phyloP scores from a whole-genome alignment of 768 basidiomycete genomes.

The Pulveroboletus sp. region DNA sequence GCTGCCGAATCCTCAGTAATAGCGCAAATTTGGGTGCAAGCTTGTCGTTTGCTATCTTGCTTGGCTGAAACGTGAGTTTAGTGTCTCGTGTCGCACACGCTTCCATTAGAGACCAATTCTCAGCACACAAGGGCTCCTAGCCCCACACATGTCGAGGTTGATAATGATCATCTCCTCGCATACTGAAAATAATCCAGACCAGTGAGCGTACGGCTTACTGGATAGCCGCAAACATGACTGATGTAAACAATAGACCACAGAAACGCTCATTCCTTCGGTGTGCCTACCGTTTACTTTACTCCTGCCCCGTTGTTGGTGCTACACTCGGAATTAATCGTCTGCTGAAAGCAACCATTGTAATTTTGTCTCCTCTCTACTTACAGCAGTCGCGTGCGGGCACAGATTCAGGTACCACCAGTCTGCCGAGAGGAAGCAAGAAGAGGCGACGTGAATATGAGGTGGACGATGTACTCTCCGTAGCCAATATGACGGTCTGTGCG shows the following conservation, averaged over 20 bases:
- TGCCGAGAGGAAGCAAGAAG: constrained; percentile 62
- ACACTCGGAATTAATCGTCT: constrained; percentile 50
- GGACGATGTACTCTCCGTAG: constrained; percentile 63
- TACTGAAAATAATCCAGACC: constrained; percentile 51
- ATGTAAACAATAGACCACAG: constrained; percentile 28
- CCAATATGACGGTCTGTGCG: constrained; percentile 46
- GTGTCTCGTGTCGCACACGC: background rate
- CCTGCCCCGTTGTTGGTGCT: constrained; percentile 48
- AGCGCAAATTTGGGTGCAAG: constrained; percentile 49
- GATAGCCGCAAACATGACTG: constrained; percentile 4
- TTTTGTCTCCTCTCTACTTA: constrained; percentile 47
- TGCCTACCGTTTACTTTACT: constrained; percentile 40
- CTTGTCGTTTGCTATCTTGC: constrained; percentile 48
- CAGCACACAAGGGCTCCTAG: constrained; percentile 55
- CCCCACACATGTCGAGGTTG: constrained; percentile 55
- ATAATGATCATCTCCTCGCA: constrained; percentile 52
- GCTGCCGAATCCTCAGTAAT: constrained; percentile 49
- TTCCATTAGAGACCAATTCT: background rate
- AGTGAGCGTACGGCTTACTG: constrained; percentile 37
- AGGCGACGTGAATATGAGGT: constrained; percentile 69
- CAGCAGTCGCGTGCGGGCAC: constrained; percentile 32
- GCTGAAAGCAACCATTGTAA: constrained; percentile 49
- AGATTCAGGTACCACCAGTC: constrained; percentile 16
- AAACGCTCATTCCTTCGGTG: constrained; percentile 46
- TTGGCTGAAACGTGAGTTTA: constrained; percentile 48